Conservation (phyloP, 2,329 filamentous ascomycete species). For the Stylonectria norvegica region DNA sequence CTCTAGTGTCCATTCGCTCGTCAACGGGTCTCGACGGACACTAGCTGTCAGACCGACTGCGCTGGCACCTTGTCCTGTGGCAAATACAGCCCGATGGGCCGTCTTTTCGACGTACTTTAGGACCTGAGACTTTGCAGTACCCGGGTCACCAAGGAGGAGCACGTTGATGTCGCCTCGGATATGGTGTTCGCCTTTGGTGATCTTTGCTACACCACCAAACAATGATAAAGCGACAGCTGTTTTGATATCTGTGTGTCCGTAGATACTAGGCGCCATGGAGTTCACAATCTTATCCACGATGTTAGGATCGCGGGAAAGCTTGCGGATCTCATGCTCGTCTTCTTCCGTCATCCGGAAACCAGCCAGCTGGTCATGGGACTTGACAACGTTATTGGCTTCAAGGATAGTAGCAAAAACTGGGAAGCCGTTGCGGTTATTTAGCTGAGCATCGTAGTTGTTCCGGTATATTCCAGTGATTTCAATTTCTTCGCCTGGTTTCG, state of each 20-base stretch:
- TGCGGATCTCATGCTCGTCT: conserved; percentile 87
- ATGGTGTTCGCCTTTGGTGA: conserved; percentile 80
- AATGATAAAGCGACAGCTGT: conserved; percentile 91
- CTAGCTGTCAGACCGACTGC: conserved; percentile 97
- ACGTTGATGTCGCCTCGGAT: conserved; percentile 98
- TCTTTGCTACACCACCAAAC: conserved; percentile 92
- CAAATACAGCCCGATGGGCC: conserved; percentile 93
- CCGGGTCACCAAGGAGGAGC: conserved; percentile 89
- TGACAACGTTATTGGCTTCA: conserved; percentile 95
- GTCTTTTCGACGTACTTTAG: conserved; percentile 98
- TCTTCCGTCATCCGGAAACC: conserved; percentile 94
- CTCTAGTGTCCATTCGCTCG: conserved; percentile 95
- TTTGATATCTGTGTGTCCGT: conserved; percentile 95
- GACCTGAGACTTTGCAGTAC: conserved; percentile 96
- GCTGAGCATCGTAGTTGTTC: conserved; percentile 95
- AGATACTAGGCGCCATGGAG: conserved; percentile 95
- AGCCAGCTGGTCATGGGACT: conserved; percentile 94
- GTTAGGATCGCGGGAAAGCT: conserved; percentile 81
- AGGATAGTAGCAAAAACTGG: conserved; percentile 97
- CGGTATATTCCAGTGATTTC: conserved; percentile 96
- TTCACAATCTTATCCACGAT: conserved; percentile 90
- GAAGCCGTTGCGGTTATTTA: conserved; percentile 98
- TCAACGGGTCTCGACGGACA: conserved; percentile 91
- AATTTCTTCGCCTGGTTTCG: conserved; percentile 96
- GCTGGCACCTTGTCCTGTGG: conserved; percentile 93